Percentiles rank a stretch among this genome's conserved stretches.
Evolutionary conservation across 1,139 yeast genomes (phyloP).

Genomic region (Blastobotrys raffinosifermentans): DNA sequence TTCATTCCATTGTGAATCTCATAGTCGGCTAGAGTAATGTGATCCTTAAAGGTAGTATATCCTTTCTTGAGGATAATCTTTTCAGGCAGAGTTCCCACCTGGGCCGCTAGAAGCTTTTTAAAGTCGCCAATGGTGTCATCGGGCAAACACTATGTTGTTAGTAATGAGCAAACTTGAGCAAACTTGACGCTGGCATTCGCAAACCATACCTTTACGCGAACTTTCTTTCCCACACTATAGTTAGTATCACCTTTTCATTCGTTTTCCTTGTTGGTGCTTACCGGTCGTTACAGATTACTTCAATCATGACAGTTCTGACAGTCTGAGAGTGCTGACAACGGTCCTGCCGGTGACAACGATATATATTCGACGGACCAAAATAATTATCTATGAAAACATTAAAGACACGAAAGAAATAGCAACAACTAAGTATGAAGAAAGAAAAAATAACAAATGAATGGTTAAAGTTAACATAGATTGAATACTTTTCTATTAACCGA

Average conservation of each 20-base stretch:
- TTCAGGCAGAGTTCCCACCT: constrained; percentile 67
- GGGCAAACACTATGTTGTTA: constrained; percentile 49
- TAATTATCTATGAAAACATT: too few species aligned
- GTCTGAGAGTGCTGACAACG: too few species aligned
- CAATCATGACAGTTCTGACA: constrained; percentile 31
- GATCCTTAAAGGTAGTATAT: constrained; percentile 78
- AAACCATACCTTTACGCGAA: constrained; percentile 53
- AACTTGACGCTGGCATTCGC: neutral
- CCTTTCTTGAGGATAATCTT: constrained; percentile 45
- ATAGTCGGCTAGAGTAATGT: constrained; percentile 83
- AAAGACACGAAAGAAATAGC: too few species aligned
- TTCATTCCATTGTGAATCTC: constrained; percentile 89
- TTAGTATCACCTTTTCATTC: constrained; percentile 6
- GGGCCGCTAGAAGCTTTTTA: constrained; percentile 75
- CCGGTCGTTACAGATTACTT: constrained; percentile 38
- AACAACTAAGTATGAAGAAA: too few species aligned
- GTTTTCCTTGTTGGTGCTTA: constrained; percentile 19
- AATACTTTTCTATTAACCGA: constrained; percentile 59
- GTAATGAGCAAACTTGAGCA: neutral
- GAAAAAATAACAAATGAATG: too few species aligned
- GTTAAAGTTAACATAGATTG: too few species aligned
- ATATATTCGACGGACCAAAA: too few species aligned
- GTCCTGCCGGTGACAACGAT: too few species aligned
- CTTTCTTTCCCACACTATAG: constrained; percentile 73
- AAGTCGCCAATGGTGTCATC: constrained; percentile 90